Conservation (phyloP, 176 grass and related monocot genomes). For the Guadua angustifolia region DNA sequence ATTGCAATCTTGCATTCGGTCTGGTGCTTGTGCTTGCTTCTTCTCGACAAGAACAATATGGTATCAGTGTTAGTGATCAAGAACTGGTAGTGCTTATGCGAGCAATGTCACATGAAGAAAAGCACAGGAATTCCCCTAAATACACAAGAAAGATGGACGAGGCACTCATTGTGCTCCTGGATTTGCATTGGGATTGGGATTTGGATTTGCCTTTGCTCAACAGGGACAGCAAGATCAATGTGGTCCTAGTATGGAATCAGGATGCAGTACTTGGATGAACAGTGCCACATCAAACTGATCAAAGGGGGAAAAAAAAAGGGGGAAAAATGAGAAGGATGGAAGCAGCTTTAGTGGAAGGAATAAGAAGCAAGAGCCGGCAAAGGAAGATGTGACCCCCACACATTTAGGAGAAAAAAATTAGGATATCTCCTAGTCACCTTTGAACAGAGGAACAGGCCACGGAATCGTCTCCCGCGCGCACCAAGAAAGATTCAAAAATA, state of each 20-base stretch:
- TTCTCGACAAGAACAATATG: constrained; percentile 1
- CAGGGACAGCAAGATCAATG: not conserved
- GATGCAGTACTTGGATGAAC: no score
- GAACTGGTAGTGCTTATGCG: not conserved
- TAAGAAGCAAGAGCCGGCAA: constrained; percentile 36
- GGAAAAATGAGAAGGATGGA: not conserved
- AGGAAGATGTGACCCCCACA: not conserved
- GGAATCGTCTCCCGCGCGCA: not conserved
- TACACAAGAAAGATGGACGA: not conserved
- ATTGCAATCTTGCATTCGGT: constrained; percentile 39
- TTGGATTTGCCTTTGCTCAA: constrained; percentile 30
- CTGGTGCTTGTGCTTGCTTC: not conserved
- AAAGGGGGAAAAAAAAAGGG: constrained; percentile 11
- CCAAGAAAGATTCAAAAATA: not conserved
- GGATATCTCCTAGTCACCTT: not conserved
- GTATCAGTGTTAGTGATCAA: constrained; percentile 11
- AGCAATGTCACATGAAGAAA: not conserved
- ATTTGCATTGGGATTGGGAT: constrained; percentile 16
- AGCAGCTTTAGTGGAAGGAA: constrained; percentile 48
- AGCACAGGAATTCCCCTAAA: not conserved
- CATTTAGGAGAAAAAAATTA: not conserved
- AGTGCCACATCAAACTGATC: not conserved
- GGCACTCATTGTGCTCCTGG: constrained; percentile 10
- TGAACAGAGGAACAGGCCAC: constrained; percentile 15
- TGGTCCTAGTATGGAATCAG: no score